Evolutionary conservation across 2,329 filamentous ascomycete species (phyloP).

Genomic region (Trichophyton schoenleinii): DNA sequence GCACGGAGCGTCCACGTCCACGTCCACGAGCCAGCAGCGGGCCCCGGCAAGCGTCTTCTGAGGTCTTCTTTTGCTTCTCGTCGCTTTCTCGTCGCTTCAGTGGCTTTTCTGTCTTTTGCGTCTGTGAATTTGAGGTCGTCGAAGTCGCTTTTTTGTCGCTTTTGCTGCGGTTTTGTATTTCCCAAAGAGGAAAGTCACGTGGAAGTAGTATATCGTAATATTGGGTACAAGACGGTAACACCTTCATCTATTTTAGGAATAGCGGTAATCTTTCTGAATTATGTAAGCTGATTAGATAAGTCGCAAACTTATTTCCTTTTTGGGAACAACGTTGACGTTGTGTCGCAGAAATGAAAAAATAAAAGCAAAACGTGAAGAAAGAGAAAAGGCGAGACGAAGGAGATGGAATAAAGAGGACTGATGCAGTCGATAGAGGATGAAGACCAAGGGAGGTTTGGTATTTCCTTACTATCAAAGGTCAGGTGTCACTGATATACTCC

Average conservation of each 20-base stretch:
- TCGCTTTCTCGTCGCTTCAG: background rate
- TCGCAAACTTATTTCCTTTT: background rate
- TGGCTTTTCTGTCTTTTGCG: background rate
- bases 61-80: background rate
- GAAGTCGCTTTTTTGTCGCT: background rate
- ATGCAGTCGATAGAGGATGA: background rate
- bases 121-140: background rate
- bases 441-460: background rate
- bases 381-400: background rate
- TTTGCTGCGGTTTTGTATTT: background rate
- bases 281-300: background rate
- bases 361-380: background rate
- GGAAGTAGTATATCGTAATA: background rate
- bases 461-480: background rate
- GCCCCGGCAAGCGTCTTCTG: background rate
- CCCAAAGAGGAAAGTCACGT: background rate
- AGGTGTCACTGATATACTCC: background rate
- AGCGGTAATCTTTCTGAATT: background rate
- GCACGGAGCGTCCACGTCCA: background rate
- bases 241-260: background rate
- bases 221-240: background rate
- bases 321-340: background rate
- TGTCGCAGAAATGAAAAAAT: background rate
- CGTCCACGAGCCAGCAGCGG: background rate
- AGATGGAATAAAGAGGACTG: background rate